A percentile compares a stretch with the other conserved stretches of the same genome.
Evolutionary conservation across 495 filamentous ascomycete genomes (phyloP).

Genomic region (Trichocladium uniseriatum): DNA sequence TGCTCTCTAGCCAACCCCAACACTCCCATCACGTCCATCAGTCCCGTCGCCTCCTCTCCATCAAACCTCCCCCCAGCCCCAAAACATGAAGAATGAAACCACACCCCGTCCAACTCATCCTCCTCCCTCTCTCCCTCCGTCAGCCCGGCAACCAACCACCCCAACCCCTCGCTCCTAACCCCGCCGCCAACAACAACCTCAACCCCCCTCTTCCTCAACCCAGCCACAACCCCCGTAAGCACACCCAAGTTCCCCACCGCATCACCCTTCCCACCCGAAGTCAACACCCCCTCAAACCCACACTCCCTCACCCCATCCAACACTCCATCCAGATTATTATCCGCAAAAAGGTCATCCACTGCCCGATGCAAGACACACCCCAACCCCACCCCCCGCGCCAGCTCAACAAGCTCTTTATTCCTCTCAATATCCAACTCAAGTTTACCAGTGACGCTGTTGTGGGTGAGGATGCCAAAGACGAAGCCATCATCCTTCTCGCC

Average conservation of each 20-base stretch:
- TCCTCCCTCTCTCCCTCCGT: not conserved
- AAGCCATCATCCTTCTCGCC: conserved; percentile 33
- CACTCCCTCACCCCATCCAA: conserved; percentile 19
- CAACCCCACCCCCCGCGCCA: conserved; percentile 20
- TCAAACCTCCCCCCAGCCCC: conserved; percentile 5
- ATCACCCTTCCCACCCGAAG: conserved; percentile 31
- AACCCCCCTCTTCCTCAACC: conserved; percentile 8
- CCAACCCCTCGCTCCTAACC: conserved; percentile 26
- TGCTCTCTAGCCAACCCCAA: not conserved
- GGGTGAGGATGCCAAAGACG: conserved; percentile 33
- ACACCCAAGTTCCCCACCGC: conserved; percentile 21
- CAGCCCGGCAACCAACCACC: conserved; percentile 10
- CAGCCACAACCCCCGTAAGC: conserved; percentile 21
- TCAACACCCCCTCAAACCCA: conserved; percentile 34
- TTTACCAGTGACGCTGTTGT: not conserved
- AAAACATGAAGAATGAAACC: conserved; percentile 31
- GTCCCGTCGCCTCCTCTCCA: conserved; percentile 5
- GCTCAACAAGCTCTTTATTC: conserved; percentile 16
- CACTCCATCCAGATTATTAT: conserved; percentile 16
- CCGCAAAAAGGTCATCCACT: conserved; percentile 33
- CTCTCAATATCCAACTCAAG: conserved; percentile 23
- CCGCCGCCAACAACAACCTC: conserved; percentile 38
- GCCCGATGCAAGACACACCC: conserved; percentile 34
- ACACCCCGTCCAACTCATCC: conserved; percentile 9
- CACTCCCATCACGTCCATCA: not conserved